Conservation (phyloP, 2,329 filamentous ascomycete genomes). For the Eutypa lata region DNA sequence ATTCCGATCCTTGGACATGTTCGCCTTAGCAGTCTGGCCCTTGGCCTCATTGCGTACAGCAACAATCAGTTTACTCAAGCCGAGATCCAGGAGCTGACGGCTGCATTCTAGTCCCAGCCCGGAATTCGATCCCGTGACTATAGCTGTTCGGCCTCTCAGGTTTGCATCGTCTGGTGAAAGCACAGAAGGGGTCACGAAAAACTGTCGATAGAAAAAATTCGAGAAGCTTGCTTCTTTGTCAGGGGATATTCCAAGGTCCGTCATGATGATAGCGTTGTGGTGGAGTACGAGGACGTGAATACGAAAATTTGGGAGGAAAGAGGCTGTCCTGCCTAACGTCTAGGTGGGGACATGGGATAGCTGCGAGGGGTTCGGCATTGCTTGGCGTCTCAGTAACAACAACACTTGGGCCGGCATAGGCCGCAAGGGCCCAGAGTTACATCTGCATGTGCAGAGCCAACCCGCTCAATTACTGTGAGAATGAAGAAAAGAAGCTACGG, state of each 20-base stretch:
- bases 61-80: constrained; percentile 8
- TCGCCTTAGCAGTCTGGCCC: not conserved
- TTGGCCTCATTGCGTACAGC: constrained; percentile 8
- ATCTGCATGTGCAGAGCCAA: no score
- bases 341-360: no score
- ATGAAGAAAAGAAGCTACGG: no score
- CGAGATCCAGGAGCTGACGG: constrained; percentile 7
- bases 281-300: no score
- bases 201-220: constrained; percentile 4
- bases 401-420: no score
- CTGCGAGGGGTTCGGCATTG: no score
- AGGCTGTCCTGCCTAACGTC: no score
- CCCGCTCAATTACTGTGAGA: no score
- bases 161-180: constrained; percentile 1
- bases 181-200: not conserved
- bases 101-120: constrained; percentile 9
- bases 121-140: constrained; percentile 14
- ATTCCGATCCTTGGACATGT: not conserved
- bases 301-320: no score
- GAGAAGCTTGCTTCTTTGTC: constrained; percentile 2
- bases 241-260: constrained; percentile 1
- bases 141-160: constrained; percentile 9
- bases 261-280: no score
- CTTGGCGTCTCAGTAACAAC: no score
- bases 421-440: no score